Conservation (phyloP, 257 asterid genomes). For the Solanum piurae region DNA sequence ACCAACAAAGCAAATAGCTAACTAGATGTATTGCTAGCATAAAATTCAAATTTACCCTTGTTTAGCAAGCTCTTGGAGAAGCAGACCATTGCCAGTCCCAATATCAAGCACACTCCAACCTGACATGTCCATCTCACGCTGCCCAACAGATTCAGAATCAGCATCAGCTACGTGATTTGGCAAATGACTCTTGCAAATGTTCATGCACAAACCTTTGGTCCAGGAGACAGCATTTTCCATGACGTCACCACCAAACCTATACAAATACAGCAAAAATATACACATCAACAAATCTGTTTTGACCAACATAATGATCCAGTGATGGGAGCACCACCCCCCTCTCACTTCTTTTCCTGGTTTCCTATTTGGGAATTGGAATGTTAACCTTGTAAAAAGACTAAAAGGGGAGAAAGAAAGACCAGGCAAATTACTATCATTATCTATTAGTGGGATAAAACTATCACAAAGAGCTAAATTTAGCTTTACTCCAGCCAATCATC, state of each 20-base stretch:
- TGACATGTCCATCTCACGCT: slow-evolving; percentile 51
- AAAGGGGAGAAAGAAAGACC: neutral
- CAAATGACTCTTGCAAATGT: slow-evolving; percentile 50
- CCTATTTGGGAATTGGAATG: neutral
- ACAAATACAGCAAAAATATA: neutral
- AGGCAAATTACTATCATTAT: neutral
- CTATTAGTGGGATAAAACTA: neutral
- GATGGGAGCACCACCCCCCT: neutral
- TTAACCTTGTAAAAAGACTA: neutral
- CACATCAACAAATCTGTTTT: neutral
- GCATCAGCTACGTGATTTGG: slow-evolving; percentile 46
- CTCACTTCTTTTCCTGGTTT: neutral
- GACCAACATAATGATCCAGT: neutral
- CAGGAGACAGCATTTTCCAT: slow-evolving; percentile 85
- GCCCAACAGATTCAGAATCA: slow-evolving; percentile 37
- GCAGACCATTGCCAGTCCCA: slow-evolving; percentile 97
- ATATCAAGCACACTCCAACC: slow-evolving; percentile 84
- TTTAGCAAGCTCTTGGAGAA: slow-evolving; percentile 90
- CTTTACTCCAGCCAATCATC: neutral
- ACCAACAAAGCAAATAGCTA: neutral
- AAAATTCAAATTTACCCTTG: slow-evolving; percentile 54
- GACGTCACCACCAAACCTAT: slow-evolving; percentile 93
- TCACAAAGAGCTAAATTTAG: neutral
- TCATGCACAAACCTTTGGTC: slow-evolving; percentile 76
- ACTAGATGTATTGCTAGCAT: neutral